These are phyloP conservation scores for Cajanus cajan DNA, from an alignment of 306 rosid species.

Conservation along the genomic window DNA sequence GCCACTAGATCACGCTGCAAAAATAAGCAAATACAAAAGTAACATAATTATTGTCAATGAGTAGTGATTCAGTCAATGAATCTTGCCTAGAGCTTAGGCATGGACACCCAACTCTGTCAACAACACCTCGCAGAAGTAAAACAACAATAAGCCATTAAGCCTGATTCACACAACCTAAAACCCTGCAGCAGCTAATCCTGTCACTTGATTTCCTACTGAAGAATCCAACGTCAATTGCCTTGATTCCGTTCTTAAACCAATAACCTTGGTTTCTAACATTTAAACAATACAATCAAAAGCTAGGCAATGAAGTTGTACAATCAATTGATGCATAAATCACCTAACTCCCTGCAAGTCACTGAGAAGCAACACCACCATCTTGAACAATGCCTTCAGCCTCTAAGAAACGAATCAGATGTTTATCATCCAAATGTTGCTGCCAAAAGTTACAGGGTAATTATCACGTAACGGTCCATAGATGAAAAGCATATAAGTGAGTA, in stretches of 20 bases:
- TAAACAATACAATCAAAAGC: neutral
- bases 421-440: conserved; percentile 75
- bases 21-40: neutral
- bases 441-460: neutral
- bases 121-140: neutral
- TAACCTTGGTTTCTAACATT: neutral
- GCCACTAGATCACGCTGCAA: conserved; percentile 9
- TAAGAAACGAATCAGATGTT: conserved; percentile 65
- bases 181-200: neutral
- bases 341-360: conserved; percentile 18
- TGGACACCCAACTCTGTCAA: neutral
- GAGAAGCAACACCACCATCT: conserved; percentile 28
- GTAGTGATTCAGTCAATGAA: neutral
- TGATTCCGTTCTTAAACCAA: neutral
- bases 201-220: neutral
- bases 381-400: conserved; percentile 55
- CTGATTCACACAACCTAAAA: neutral
- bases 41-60: neutral
- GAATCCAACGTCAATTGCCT: neutral
- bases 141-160: neutral
- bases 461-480: neutral
- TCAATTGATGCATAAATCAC: conserved; percentile 2
- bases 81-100: conserved; percentile 25
- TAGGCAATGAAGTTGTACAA: neutral
- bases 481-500: neutral